A percentile compares a stretch with the other conserved stretches of the same genome.
These are phyloP conservation scores for Rhizopogon vesiculosus DNA, from an alignment of 768 basidiomycete genomes.

Conservation along the genomic window DNA sequence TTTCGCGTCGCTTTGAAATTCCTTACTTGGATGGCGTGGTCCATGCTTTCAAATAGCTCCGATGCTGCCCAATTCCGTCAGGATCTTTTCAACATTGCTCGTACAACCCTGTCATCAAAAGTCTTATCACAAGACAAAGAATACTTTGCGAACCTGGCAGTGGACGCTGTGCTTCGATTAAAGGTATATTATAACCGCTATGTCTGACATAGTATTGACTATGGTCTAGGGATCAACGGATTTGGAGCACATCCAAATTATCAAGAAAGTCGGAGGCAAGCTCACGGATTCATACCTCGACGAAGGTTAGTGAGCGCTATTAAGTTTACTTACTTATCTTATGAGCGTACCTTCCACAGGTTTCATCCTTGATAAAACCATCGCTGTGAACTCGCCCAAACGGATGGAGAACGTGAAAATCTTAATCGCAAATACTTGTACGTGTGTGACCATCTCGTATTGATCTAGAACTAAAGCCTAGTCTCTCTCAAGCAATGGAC, in stretches of 20 bases:
- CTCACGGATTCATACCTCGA: conserved; percentile 97
- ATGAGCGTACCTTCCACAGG: conserved; percentile 38
- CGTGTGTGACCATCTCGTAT: conserved; percentile 21
- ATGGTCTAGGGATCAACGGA: conserved; percentile 80
- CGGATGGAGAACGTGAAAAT: conserved; percentile 94
- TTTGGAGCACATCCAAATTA: conserved; percentile 97
- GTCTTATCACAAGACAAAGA: conserved; percentile 96
- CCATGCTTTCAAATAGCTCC: conserved; percentile 37
- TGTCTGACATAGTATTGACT: background rate
- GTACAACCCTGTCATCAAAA: conserved; percentile 93
- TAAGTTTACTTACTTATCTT: background rate
- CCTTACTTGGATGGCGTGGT: background rate
- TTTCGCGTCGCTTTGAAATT: background rate
- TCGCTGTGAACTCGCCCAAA: conserved; percentile 93
- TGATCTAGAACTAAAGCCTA: background rate
- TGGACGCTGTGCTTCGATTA: conserved; percentile 90
- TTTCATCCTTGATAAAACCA: conserved; percentile 96
- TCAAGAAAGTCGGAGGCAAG: conserved; percentile 99
- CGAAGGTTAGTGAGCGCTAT: conserved; percentile 54
- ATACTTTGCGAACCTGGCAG: conserved; percentile 97
- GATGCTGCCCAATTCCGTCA: conserved; percentile 74
- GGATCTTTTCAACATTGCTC: conserved; percentile 94
- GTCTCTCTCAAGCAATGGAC: conserved; percentile 76
- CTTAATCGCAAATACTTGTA: conserved; percentile 96
- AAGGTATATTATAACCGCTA: conserved; percentile 46